Evolutionary conservation across 352 stramenopile genomes (phyloP), one percentile per base, ranked within the genome.

Genomic region (Phytopythium aichiense): DNA sequence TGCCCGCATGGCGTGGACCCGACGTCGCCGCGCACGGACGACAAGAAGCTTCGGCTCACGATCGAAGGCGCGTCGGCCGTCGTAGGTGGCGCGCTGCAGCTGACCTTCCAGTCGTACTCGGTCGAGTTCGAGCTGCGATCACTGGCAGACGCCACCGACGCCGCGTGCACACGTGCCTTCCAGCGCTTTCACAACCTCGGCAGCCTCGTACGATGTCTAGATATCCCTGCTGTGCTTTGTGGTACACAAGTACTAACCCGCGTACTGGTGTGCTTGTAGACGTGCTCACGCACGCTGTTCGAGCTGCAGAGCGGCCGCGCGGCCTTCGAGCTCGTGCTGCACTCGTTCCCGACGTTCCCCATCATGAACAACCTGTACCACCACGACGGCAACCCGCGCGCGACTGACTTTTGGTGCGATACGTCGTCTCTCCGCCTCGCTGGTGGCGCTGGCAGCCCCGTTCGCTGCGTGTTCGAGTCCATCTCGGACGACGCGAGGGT

Each of bases 321-420:
- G 2, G 69, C 69, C 28, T 89, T 74, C 46, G 81, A 87, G 58
- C 76, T 93, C 61, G 82, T 75, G 11, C 33, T 93, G 28, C 73
- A 74, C 52, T 72, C 81, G 20, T 91, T 93, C 58, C 84, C 84
- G 1, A 64, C 73, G 7, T 86, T 89, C 63, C 84, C 81, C 13
- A 72, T 89, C 64, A 91, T 91, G 81, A 91, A 91, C 66, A 91
- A 93, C 54, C 65, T 91, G 38, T 88, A 83, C 58, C 62, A 71
- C 45, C 84, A 91, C 68, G 65, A 82, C 20, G 84, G 81, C 25
- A 86, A 91, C 45, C 81, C 81, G 7, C 61, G 60, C 4, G 56
- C 63, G 20, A 77, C 56, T 18, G 81, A 84, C 7, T 91, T 92
- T 37, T 77, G 68, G 66, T 92, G 83, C 51, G 77, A 89, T 38